Percentiles rank a stretch among this genome's conserved stretches.
Conservation (phyloP, 2,329 filamentous ascomycete genomes). For the Penicillium sclerotigenum region DNA sequence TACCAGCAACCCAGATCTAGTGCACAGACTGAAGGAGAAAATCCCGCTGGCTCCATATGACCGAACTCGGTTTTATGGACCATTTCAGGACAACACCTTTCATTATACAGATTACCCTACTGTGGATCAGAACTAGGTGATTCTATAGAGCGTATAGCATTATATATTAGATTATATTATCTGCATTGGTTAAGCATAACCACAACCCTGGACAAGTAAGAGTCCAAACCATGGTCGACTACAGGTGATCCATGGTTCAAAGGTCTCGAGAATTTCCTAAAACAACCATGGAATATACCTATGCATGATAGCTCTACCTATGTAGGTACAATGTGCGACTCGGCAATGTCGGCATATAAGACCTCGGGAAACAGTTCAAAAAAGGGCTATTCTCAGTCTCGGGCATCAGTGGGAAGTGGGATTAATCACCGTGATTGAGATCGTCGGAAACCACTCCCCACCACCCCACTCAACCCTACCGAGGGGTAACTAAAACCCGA, state of each 20-base stretch:
- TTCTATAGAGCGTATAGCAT: neutral
- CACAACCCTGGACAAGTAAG: neutral
- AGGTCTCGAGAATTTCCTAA: neutral
- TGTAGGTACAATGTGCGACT: too few relatives aligned
- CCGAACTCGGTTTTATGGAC: slow-evolving; percentile 45
- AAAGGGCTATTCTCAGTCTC: too few relatives aligned
- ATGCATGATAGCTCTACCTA: neutral
- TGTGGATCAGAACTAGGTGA: slow-evolving; percentile 4
- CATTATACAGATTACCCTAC: slow-evolving; percentile 32
- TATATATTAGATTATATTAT: neutral
- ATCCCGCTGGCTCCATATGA: slow-evolving; percentile 45
- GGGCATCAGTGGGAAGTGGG: too few relatives aligned
- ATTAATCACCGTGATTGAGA: neutral
- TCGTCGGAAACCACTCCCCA: neutral
- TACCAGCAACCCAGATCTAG: slow-evolving; percentile 50
- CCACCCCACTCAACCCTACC: neutral
- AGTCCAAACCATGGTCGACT: neutral
- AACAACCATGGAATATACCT: neutral
- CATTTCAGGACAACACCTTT: slow-evolving; percentile 34
- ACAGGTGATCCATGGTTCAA: neutral
- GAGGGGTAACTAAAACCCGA: neutral
- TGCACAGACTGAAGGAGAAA: slow-evolving; percentile 44
- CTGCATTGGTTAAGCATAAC: neutral
- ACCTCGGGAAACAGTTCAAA: too few relatives aligned
- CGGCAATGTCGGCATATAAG: too few relatives aligned